These are phyloP conservation scores for Spathaspora sp. DNA, from an alignment of 1,139 yeast genomes.

Conservation along the genomic window DNA sequence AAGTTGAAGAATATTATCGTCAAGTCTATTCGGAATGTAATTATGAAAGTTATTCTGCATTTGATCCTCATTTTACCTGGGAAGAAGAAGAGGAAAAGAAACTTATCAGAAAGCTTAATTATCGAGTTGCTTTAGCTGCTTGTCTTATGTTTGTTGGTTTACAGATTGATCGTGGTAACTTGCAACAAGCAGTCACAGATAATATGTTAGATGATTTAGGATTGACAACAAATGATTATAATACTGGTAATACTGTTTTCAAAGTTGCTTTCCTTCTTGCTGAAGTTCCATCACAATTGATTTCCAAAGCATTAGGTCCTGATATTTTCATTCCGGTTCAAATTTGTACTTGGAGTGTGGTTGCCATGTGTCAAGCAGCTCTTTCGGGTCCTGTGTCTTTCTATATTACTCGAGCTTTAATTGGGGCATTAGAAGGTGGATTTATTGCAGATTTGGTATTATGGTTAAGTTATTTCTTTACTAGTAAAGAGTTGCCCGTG, in stretches of 20 bases:
- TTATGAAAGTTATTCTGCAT: constrained; percentile 32
- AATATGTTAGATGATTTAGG: constrained; percentile 25
- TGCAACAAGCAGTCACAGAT: constrained; percentile 29
- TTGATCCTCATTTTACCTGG: constrained; percentile 36
- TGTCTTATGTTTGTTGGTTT: constrained; percentile 29
- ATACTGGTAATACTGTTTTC: constrained; percentile 27
- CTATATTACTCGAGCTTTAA: constrained; percentile 25
- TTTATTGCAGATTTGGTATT: constrained; percentile 31
- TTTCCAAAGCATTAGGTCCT: constrained; percentile 28
- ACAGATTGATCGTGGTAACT: constrained; percentile 29
- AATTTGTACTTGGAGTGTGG: constrained; percentile 28
- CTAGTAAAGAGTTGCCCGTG: constrained; percentile 25
- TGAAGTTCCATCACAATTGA: constrained; percentile 30
- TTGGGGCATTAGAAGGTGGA: constrained; percentile 33
- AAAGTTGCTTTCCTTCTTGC: constrained; percentile 26
- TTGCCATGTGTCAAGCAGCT: constrained; percentile 28
- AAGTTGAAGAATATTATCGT: constrained; percentile 28
- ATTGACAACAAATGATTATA: constrained; percentile 27
- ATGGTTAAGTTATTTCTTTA: constrained; percentile 29
- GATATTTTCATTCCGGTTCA: constrained; percentile 30
- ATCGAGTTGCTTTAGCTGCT: constrained; percentile 25
- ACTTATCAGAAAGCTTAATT: constrained; percentile 22
- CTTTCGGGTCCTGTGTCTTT: constrained; percentile 25
- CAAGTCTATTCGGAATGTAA: constrained; percentile 26
- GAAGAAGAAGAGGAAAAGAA: constrained; percentile 28